Conservation (phyloP, 768 basidiomycete species). For the Jaapia argillacea region DNA sequence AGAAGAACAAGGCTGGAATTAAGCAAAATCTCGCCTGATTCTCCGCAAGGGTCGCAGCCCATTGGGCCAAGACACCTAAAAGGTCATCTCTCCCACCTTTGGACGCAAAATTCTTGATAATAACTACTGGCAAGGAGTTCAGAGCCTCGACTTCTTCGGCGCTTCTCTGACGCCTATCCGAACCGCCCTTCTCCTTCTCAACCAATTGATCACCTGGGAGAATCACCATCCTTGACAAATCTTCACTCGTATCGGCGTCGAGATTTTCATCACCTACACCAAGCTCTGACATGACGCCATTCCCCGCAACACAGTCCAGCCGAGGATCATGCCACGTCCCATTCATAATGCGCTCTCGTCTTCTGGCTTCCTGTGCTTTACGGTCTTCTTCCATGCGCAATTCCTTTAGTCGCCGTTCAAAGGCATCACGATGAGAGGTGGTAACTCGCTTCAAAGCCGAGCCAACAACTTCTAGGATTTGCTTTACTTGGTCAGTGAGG, state of each 20-base stretch:
- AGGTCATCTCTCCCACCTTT: slow-evolving; percentile 60
- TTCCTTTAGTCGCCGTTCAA: slow-evolving; percentile 27
- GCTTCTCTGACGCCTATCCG: slow-evolving; percentile 16
- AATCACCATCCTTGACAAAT: slow-evolving; percentile 7
- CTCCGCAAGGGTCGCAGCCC: slow-evolving; percentile 78
- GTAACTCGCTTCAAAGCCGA: slow-evolving; percentile 59
- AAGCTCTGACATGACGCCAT: slow-evolving; percentile 78
- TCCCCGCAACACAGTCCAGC: slow-evolving; percentile 77
- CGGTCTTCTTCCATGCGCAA: slow-evolving; percentile 25
- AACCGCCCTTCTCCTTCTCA: slow-evolving; percentile 14
- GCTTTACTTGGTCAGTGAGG: slow-evolving; percentile 71
- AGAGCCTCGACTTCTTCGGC: slow-evolving; percentile 41
- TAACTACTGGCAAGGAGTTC: slow-evolving; percentile 69
- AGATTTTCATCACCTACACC: slow-evolving; percentile 67
- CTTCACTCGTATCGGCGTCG: slow-evolving; percentile 23
- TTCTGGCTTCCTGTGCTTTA: slow-evolving; percentile 26
- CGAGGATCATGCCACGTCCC: slow-evolving; percentile 84
- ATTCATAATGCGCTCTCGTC: slow-evolving; percentile 37
- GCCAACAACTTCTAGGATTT: slow-evolving; percentile 74
- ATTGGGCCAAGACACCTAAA: slow-evolving; percentile 65
- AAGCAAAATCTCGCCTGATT: slow-evolving; percentile 43
- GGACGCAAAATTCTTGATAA: slow-evolving; percentile 71
- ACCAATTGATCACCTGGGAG: slow-evolving; percentile 10
- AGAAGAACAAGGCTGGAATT: not conserved
- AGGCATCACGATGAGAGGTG: slow-evolving; percentile 34